Base-by-base conservation (phyloP, 257 asterid species). In the Solanum raphanifolium region DNA sequence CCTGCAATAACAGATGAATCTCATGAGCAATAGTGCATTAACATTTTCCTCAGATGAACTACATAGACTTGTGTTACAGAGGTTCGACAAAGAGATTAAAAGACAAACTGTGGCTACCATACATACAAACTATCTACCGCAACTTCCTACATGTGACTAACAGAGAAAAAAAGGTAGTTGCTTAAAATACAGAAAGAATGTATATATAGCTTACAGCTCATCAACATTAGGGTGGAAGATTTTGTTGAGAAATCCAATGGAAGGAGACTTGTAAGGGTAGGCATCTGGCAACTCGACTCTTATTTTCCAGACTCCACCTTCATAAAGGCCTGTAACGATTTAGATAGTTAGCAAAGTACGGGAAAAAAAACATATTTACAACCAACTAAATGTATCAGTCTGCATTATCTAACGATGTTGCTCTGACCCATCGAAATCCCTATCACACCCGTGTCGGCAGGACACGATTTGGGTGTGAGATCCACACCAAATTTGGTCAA, bases 221-320 rank as follows among this genome's bases (percentile, higher is more conserved):
- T 96, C 98, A 43, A 96, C 98, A 89, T 96, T 96, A 55, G 98
- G 99, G 94, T 96, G 99, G 91, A 93, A 96, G 23, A 96, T 96
- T 90, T 94, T 96, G 98, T 96, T 96, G 86, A 95, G 93, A 83
- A 96, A 96, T 16, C 98, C 98, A 55, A 95, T 94, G 83, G 99
- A 96, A 73, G 98, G 99, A 81, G 99, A 95, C 90, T 95, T 95
- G 92, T 95, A 96, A 87, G 98, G 99, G 89, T 96, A 96, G 88
- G 98, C 98, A 92, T 96, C 98, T 6, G 98, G 98, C 89, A 96
- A 93, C 88, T 96, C 98, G 7, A 96, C 99, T 0, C 94, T 97
- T 86, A 96, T 93, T 92, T 95, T 95, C 99, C 98, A 95, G 85
- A 94, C 95, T 78, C 98, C 99, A 79, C 97, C 98, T 91, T 95